Evolutionary conservation across 1,284 basidiomycete species (phyloP), one percentile per base, ranked within the genome.

Genomic region (Coniophora puteana): DNA sequence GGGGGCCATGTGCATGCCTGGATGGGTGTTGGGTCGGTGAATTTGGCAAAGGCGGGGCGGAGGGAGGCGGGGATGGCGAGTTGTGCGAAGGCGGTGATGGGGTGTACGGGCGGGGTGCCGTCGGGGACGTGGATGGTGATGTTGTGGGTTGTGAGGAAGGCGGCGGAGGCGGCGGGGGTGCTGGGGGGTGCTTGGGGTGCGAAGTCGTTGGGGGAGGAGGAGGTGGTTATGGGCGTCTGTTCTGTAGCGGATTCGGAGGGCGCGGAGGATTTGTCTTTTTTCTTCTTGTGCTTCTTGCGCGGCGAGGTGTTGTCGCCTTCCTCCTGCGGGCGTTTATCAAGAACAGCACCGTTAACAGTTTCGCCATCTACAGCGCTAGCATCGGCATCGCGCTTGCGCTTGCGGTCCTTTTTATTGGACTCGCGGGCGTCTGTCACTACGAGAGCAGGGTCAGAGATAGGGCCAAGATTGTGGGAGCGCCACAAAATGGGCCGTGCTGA

Each of bases 1-100:
- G 90, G 83, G 4, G 93, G 93, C 95, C 95, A 99, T 24, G 93
- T 85, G 55, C 92, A 96, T 4, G 93, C 85, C 63, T 99, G 95
- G 45, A 99, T 94, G 0, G 95, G 93, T 0, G 94, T 96, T 0
- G 96, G 96, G 53, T 89, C 83, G 44, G 83, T 78, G 70, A 95
- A 99, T 8, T 72, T 66, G 44, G 63, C 65, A 46, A 93, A 84
- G 16, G 80, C 87, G 8, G 63, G 62, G 44, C 71, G 74, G 18
- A 94, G 73, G 11, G 72, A 66, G 4, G 70, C 62, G 12, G 86
- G 80, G 41, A 95, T 75, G 28, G 80, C 70, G 1, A 93, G 73
- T 48, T 88, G 80, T 33, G 76, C 66, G 62, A 99, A 96, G 8
- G 80, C 74, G 34, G 90, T 73, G 45, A 93, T 71, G n/a, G 93